Evolutionary conservation across 1,284 basidiomycete genomes (phyloP).

Genomic region (Cutaneotrichosporon spelunceum): DNA sequence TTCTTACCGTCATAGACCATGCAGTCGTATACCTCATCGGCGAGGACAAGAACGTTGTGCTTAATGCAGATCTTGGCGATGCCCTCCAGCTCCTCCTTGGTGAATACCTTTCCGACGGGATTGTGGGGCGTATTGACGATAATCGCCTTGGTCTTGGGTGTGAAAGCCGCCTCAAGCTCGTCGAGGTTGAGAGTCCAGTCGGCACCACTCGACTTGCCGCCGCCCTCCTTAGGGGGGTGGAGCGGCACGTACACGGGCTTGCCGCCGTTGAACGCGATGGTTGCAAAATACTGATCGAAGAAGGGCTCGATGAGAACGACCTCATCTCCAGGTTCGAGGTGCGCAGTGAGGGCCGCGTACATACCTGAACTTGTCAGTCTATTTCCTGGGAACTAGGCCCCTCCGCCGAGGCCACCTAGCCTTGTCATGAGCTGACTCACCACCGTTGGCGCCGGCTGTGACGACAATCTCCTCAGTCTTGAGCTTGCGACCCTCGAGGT

Average conservation of each 20-base stretch:
- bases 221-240: conserved; percentile 66
- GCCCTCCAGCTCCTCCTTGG: conserved; percentile 70
- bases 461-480: conserved; percentile 89
- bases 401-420: not conserved
- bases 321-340: conserved; percentile 85
- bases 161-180: conserved; percentile 78
- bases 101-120: conserved; percentile 93
- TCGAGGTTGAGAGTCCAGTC: conserved; percentile 85
- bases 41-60: conserved; percentile 86
- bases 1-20: conserved; percentile 83
- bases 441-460: conserved; percentile 94
- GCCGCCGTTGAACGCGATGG: conserved; percentile 87
- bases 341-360: conserved; percentile 84
- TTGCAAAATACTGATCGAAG: conserved; percentile 94
- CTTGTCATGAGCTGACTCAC: conserved; percentile 51
- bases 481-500: conserved; percentile 65
- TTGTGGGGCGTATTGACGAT: conserved; percentile 96
- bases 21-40: conserved; percentile 99
- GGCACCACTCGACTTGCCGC: conserved; percentile 61
- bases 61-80: conserved; percentile 86
- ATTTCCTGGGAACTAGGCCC: not conserved
- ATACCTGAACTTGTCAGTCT: conserved; percentile 59
- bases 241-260: conserved; percentile 92
- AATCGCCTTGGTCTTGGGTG: conserved; percentile 83
- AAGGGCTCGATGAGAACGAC: conserved; percentile 98